Percentiles rank a stretch among this genome's conserved stretches.
phyloP scores from a whole-genome alignment of 1,139 yeast species.

The Yamadazyma epiphylla region DNA sequence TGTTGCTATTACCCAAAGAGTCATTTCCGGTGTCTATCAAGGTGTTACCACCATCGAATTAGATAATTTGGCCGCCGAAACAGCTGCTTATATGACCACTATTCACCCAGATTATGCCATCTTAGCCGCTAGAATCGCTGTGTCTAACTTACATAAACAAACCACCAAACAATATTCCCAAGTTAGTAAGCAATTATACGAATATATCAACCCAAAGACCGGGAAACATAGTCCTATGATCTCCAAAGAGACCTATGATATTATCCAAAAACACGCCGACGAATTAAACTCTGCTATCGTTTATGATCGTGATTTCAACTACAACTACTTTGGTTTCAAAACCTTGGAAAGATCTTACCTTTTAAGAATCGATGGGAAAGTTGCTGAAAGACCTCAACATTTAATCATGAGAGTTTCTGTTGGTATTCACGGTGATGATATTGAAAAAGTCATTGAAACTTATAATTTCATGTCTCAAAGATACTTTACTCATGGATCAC shows the following conservation, averaged over 20 bases:
- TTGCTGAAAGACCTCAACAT: slow-evolving; percentile 90
- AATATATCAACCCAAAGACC: slow-evolving; percentile 72
- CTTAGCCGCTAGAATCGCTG: slow-evolving; percentile 92
- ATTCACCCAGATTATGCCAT: slow-evolving; percentile 94
- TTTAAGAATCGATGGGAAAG: slow-evolving; percentile 63
- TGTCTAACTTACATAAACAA: slow-evolving; percentile 87
- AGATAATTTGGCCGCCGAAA: slow-evolving; percentile 92
- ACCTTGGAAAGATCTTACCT: slow-evolving; percentile 83
- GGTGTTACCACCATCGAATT: slow-evolving; percentile 95
- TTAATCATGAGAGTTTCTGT: slow-evolving; percentile 86
- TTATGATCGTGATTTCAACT: slow-evolving; percentile 78
- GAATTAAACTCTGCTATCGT: slow-evolving; percentile 78
- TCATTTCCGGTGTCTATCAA: slow-evolving; percentile 86
- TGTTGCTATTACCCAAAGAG: slow-evolving; percentile 83
- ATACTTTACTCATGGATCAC: slow-evolving; percentile 86
- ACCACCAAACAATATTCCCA: slow-evolving; percentile 86
- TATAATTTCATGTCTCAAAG: slow-evolving; percentile 81
- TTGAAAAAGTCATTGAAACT: slow-evolving; percentile 70
- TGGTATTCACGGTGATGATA: slow-evolving; percentile 79
- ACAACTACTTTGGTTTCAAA: slow-evolving; percentile 83
- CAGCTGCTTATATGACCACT: slow-evolving; percentile 96
- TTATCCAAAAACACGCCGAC: slow-evolving; percentile 61
- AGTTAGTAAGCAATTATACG: slow-evolving; percentile 65
- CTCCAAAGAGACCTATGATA: slow-evolving; percentile 63
- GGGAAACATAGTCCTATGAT: slow-evolving; percentile 75